Evolutionary conservation across 176 grass and related monocot species (phyloP), one percentile per base, ranked within the genome.

Genomic region (Urochloa ruziziensis): DNA sequence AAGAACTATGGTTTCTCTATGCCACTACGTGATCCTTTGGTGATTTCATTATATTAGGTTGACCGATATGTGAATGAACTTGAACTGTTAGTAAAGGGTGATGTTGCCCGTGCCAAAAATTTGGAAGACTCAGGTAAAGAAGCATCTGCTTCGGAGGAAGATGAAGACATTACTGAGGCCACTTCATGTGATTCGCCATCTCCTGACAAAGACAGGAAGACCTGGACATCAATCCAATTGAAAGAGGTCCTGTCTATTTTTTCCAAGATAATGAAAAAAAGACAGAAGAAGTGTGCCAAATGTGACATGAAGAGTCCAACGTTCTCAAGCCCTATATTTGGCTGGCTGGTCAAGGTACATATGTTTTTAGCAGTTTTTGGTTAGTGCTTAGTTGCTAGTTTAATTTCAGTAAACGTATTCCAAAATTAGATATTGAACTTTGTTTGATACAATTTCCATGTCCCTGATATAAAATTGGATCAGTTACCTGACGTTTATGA

Each of bases 261-360:
- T 34, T 86, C 73, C 44, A 90, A 70, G 36, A 70, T 97, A 46
- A 62, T 91, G 43, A 91, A 84, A 51, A 89, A 95, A 52, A 91
- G 54, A 42, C 79, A 79, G 62, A 93, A 88, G 66, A 93, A 91
- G 74, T 98, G 96, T 52, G 52, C 63, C n/a, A 87, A 82, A 47
- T 98, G 96, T 4, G 82, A 78, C 27, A 82, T 75, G 18, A 94
- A 88, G 81, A 91, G 63, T 70, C 92, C 96, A 52, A 37, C 37
- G 34, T 88, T 98, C 87, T 70, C 80, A 62, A 90, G 88, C 63
- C 96, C 89, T 62, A 51, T 88, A 73, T 95, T 87, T 90, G 91
- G 93, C 54, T 98, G 92, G 92, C 56, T 98, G 68, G 79, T 90
- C 67, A 94, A 93, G 96, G 96, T 98, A 98, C 34, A 69, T 14